Percentiles rank a stretch among this genome's conserved stretches.
Evolutionary conservation across 2,329 filamentous ascomycete genomes (phyloP).

Genomic region (Alternaria hordeiaustralica): DNA sequence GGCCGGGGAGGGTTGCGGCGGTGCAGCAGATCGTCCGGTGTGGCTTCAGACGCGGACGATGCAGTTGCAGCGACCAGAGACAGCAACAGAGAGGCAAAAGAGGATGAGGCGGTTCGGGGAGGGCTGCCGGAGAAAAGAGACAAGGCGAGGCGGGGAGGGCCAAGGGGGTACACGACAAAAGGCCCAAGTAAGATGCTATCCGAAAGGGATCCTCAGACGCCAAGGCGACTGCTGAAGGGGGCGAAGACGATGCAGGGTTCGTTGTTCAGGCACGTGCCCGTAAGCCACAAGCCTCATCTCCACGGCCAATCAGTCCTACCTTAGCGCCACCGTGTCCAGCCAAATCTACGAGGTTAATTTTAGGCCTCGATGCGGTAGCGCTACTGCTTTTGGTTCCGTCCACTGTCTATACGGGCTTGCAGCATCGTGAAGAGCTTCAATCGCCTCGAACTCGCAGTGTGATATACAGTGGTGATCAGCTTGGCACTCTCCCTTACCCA

Average conservation of each 20-base stretch:
- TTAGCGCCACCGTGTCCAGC: slow-evolving; percentile 5
- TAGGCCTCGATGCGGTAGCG: slow-evolving; percentile 7
- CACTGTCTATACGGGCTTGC: background rate
- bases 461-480: background rate
- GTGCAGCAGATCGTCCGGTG: slow-evolving; percentile 7
- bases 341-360: slow-evolving; percentile 10
- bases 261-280: background rate
- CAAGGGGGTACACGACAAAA: slow-evolving; percentile 3
- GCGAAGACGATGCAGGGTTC: slow-evolving; percentile 9
- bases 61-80: background rate
- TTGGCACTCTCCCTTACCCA: background rate
- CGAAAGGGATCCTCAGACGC: slow-evolving; percentile 12
- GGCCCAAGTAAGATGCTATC: background rate
- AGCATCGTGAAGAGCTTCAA: background rate
- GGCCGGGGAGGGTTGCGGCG: slow-evolving; percentile 9
- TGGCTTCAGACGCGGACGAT: background rate
- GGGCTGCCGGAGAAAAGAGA: background rate
- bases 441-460: background rate
- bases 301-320: slow-evolving; percentile 5
- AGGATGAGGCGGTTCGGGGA: background rate
- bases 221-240: slow-evolving; percentile 13
- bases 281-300: slow-evolving; percentile 7
- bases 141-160: background rate
- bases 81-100: background rate
- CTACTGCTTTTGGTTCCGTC: slow-evolving; percentile 9